These are phyloP conservation scores for Aspergillus sclerotioniger DNA, from an alignment of 495 filamentous ascomycete genomes.

Conservation along the genomic window DNA sequence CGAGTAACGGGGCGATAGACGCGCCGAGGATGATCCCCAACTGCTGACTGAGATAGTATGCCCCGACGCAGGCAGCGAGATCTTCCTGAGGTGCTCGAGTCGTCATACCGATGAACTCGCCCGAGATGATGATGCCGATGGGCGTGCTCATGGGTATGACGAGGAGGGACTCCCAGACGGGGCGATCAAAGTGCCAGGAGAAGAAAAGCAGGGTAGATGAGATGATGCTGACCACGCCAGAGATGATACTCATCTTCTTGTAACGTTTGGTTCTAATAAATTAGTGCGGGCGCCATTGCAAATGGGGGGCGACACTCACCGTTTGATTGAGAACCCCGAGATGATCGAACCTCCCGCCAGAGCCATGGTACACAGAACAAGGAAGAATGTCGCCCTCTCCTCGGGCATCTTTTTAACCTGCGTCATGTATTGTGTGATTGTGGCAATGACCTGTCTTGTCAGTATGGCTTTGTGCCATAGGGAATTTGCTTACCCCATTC, in stretches of 20 bases:
- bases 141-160: conserved; percentile 7
- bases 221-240: not conserved
- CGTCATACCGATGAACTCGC: conserved; percentile 10
- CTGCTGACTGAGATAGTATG: conserved; percentile 11
- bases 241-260: conserved; percentile 1
- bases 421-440: conserved; percentile 8
- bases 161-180: conserved; percentile 6
- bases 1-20: not conserved
- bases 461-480: not conserved
- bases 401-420: not conserved
- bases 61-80: not conserved
- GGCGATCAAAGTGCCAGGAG: conserved; percentile 5
- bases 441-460: conserved; percentile 2
- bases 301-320: not conserved
- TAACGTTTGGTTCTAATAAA: conserved; percentile 12
- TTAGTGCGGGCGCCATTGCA: too few relatives aligned
- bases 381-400: not conserved
- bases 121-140: conserved; percentile 6
- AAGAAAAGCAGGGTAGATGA: conserved; percentile 2
- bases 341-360: conserved; percentile 1
- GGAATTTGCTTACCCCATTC: not conserved
- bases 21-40: conserved; percentile 4
- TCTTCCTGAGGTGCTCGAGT: not conserved
- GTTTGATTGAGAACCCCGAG: conserved; percentile 10
- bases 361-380: not conserved